Percentiles rank a stretch among this genome's conserved stretches.
These are phyloP conservation scores for Malbranchea zuffiana DNA, from an alignment of 2,329 filamentous ascomycete genomes.

Conservation along the genomic window DNA sequence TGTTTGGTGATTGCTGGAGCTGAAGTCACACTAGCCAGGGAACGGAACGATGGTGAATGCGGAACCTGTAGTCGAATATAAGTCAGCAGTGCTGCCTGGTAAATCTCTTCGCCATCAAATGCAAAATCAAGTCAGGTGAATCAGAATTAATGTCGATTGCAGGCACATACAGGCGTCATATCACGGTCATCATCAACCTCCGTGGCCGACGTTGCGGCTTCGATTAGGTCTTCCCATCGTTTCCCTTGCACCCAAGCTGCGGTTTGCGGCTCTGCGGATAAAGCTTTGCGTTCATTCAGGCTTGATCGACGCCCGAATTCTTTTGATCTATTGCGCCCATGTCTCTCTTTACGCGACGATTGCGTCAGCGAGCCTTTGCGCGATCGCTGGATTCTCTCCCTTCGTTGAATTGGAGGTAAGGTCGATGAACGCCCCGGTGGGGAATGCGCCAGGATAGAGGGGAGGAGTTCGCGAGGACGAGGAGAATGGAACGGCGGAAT, in stretches of 20 bases:
- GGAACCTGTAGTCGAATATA: conserved; percentile 22
- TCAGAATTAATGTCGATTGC: too few species aligned
- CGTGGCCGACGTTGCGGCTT: conserved; percentile 83
- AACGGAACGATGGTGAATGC: conserved; percentile 31
- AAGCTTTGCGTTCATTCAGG: conserved; percentile 67
- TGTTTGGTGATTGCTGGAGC: conserved; percentile 35
- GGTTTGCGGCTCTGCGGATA: conserved; percentile 72
- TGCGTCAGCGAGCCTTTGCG: conserved; percentile 73
- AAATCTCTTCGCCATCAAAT: too few species aligned
- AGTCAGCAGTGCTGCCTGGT: too few species aligned
- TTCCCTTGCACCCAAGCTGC: conserved; percentile 65
- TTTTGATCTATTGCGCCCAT: conserved; percentile 70
- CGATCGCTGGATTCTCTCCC: conserved; percentile 58
- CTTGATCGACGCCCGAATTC: conserved; percentile 63
- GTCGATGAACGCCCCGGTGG: conserved; percentile 81
- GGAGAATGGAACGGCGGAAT: conserved; percentile 52
- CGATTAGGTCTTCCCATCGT: conserved; percentile 92
- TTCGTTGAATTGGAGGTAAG: conserved; percentile 68
- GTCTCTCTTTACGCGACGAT: conserved; percentile 61
- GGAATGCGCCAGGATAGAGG: conserved; percentile 67
- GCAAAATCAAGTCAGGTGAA: not conserved
- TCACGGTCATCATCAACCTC: conserved; percentile 80
- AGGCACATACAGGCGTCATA: conserved; percentile 64
- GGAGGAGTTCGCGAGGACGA: conserved; percentile 63
- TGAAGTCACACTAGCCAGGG: conserved; percentile 31